Evolutionary conservation across 2,329 filamentous ascomycete species (phyloP).

Genomic region (Aphanoascus verrucosus): DNA sequence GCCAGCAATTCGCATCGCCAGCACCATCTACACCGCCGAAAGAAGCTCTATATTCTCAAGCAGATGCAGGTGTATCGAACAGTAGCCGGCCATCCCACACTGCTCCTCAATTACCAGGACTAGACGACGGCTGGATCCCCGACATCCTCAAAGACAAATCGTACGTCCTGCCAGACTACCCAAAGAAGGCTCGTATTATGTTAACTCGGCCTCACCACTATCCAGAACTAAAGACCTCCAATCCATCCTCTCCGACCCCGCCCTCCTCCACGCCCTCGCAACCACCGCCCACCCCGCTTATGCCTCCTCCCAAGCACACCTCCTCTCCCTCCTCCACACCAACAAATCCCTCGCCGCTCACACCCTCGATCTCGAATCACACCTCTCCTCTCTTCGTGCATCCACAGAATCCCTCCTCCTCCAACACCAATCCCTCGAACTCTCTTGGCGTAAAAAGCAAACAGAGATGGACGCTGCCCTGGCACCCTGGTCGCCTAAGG

Average conservation of each 20-base stretch:
- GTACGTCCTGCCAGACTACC: slow-evolving; percentile 43
- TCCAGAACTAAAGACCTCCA: slow-evolving; percentile 47
- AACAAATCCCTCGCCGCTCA: slow-evolving; percentile 59
- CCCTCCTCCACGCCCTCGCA: slow-evolving; percentile 60
- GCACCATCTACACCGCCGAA: slow-evolving; percentile 27
- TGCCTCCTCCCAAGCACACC: slow-evolving; percentile 50
- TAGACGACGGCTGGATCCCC: slow-evolving; percentile 65
- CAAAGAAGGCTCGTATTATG: background rate
- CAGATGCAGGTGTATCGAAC: slow-evolving; percentile 13
- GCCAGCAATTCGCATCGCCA: slow-evolving; percentile 36
- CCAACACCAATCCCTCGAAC: slow-evolving; percentile 72
- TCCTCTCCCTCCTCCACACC: slow-evolving; percentile 55
- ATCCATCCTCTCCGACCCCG: slow-evolving; percentile 60
- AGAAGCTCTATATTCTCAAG: slow-evolving; percentile 17
- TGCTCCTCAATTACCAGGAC: slow-evolving; percentile 24
- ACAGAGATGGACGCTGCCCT: slow-evolving; percentile 77
- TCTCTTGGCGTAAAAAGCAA: slow-evolving; percentile 86
- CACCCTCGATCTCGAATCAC: slow-evolving; percentile 35
- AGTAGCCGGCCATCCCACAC: slow-evolving; percentile 11
- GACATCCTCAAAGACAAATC: slow-evolving; percentile 67
- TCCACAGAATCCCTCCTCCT: slow-evolving; percentile 71
- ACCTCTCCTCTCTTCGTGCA: slow-evolving; percentile 47
- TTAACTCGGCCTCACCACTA: background rate
- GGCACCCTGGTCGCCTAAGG: slow-evolving; percentile 72
- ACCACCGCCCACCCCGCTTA: slow-evolving; percentile 64